These are phyloP conservation scores for Pneumocystis sp. DNA, from an alignment of 1,139 yeast genomes.

Conservation along the genomic window DNA sequence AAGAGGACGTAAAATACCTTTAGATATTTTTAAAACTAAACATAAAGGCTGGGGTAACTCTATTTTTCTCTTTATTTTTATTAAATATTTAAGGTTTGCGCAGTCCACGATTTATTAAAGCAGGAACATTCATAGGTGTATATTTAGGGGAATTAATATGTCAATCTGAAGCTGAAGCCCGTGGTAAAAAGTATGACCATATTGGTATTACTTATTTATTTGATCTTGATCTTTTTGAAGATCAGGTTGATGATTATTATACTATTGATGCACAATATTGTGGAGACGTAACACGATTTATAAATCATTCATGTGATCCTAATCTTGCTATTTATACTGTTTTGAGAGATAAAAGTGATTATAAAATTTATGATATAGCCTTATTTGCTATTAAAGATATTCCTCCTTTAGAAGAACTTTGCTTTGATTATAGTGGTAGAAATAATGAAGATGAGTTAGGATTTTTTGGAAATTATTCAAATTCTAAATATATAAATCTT, in stretches of 20 bases:
- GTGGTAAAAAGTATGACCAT: slow-evolving; percentile 6
- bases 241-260: slow-evolving; percentile 4
- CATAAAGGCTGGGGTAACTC: slow-evolving; percentile 12
- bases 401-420: slow-evolving; percentile 9
- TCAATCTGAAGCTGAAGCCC: slow-evolving; percentile 7
- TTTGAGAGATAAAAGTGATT: slow-evolving; percentile 2
- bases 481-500: neutral
- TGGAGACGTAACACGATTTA: slow-evolving; percentile 14
- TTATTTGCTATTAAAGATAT: slow-evolving; percentile 10
- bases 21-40: slow-evolving; percentile 11
- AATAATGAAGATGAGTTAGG: neutral
- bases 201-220: slow-evolving; percentile 10
- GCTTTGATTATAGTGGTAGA: slow-evolving; percentile 9
- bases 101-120: slow-evolving; percentile 5
- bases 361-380: slow-evolving; percentile 9
- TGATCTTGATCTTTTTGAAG: slow-evolving; percentile 12
- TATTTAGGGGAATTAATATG: slow-evolving; percentile 12
- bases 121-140: slow-evolving; percentile 11
- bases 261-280: slow-evolving; percentile 12
- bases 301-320: slow-evolving; percentile 13
- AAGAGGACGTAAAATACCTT: slow-evolving; percentile 9
- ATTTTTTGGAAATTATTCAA: neutral
- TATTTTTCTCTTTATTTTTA: neutral
- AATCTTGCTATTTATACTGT: slow-evolving; percentile 6
- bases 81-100: slow-evolving; percentile 2